Evolutionary conservation across 2,329 filamentous ascomycete species (phyloP).

Genomic region (Penicillium psychrosexuale): DNA sequence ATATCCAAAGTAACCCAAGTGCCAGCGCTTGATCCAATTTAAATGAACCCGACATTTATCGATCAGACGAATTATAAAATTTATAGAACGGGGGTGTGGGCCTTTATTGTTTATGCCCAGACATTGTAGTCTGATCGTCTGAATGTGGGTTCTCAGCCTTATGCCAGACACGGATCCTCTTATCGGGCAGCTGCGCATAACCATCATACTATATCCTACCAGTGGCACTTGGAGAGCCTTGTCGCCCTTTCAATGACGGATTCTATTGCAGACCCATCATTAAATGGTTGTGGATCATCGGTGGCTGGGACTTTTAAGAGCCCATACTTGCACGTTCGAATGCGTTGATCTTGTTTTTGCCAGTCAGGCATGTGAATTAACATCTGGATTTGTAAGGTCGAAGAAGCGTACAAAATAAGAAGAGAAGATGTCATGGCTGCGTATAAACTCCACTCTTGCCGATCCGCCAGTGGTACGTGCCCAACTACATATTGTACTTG

Average conservation of each 20-base stretch:
- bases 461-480: background rate
- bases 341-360: background rate
- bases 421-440: background rate
- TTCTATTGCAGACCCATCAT: background rate
- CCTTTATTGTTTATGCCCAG: background rate
- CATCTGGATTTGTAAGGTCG: background rate
- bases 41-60: background rate
- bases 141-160: background rate
- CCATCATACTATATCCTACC: background rate
- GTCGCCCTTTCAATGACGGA: conserved; percentile 1
- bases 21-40: background rate
- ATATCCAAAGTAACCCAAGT: background rate
- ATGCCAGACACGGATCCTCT: background rate
- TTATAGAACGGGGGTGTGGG: background rate
- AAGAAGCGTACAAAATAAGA: background rate
- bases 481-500: background rate
- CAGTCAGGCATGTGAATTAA: background rate
- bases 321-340: background rate
- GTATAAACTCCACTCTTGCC: conserved; percentile 4
- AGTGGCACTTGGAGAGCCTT: background rate
- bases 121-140: background rate
- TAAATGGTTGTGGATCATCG: background rate
- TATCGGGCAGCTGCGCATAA: background rate
- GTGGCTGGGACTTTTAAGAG: background rate
- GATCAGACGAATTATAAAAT: background rate